Evolutionary conservation across 2,329 filamentous ascomycete genomes (phyloP), one percentile per base, ranked within the genome.

Genomic region (Harringtonia lauricola): DNA sequence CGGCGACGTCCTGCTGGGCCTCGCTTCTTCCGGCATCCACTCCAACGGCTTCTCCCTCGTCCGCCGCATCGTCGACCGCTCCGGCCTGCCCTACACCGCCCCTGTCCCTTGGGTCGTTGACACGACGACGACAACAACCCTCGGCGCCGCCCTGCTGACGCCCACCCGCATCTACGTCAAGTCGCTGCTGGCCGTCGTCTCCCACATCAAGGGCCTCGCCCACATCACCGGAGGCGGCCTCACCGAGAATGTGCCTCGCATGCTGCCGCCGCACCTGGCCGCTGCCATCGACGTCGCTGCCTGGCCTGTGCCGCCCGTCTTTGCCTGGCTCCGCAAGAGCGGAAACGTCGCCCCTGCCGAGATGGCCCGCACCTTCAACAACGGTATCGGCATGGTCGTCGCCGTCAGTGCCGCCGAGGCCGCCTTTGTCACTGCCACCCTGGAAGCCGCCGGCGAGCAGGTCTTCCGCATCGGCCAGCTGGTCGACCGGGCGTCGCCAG

Each of bases 1-100:
- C 48, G 92, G 90, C 26, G 90, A 98, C 58, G 70, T 95, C 4
- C 74, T 98, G 2, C 71, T 98, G 6, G 92, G 88, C 19, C 72
- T 98, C 12, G 81, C 76, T 12, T 95, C 88, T 21, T 85, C 78
- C 45, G 92, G 92, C 28, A 78, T 90, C 2, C 92, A 98, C 70
- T 95, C 89, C 29, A 98, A 98, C 64, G 92, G 92, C 39, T 98
- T 94, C 71, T 95, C 89, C 0, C 81, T 98, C n/a, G 83, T 96
- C 29, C 83, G 92, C 49, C 86, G 86, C 59, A 89, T 96, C 55
- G 72, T 96, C 50, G 79, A 86, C 54, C 72, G 74, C 47, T 76
- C 81, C 30, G 79, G 80, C 4, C 68, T 96, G 5, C 66, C 66
- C 36, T 95, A 89, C 66, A 70, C 74, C 13, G 79, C 83, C 52